A percentile compares a stretch with the other conserved stretches of the same genome.
phyloP scores from a whole-genome alignment of 1,139 yeast genomes.

The Debaryomyces sp. region DNA sequence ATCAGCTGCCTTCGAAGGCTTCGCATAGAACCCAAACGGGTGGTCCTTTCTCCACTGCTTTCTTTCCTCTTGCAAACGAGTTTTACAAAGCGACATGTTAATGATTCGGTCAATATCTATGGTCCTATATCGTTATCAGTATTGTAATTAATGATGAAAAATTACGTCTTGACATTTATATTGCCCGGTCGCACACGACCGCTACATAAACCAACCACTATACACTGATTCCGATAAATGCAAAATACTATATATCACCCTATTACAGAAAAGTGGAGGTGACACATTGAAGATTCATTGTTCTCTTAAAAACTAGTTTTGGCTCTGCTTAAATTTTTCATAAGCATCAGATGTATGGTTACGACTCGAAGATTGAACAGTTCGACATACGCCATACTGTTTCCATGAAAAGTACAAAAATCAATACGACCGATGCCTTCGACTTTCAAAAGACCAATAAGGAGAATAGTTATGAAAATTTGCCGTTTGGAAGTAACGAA shows the following conservation, averaged over 20 bases:
- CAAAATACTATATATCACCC: neutral
- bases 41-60: conserved; percentile 99
- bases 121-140: neutral
- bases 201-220: neutral
- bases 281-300: too few species aligned
- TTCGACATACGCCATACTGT: neutral
- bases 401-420: neutral
- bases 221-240: neutral
- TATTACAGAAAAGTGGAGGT: neutral
- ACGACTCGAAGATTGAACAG: neutral
- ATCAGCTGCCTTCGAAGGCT: conserved; percentile 74
- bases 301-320: too few species aligned
- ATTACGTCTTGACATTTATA: neutral
- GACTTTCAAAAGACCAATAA: neutral
- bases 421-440: neutral
- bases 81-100: conserved; percentile 61
- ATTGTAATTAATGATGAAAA: neutral
- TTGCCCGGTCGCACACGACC: neutral
- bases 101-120: neutral
- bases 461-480: neutral
- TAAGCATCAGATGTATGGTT: too few species aligned
- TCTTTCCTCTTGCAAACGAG: conserved; percentile 84
- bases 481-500: neutral
- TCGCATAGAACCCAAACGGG: conserved; percentile 96
- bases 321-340: neutral